Base-by-base conservation (phyloP, 345 rosid species). In the Psidium friedrichsthalianum region DNA sequence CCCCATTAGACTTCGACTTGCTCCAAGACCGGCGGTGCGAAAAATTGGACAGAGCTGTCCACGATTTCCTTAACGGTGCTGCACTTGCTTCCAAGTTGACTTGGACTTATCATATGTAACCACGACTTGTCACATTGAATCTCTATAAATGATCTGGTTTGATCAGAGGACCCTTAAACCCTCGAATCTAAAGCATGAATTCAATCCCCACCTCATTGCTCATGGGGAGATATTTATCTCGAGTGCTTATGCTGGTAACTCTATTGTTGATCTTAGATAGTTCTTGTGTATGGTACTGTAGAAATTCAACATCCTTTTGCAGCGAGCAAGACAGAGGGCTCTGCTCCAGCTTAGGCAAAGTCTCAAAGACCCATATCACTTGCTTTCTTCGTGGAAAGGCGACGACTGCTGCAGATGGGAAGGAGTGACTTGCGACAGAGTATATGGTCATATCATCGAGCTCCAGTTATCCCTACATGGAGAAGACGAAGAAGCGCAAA, bases 11-110 rank as follows among this genome's bases (percentile, higher is more conserved):
- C 36, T 36, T 36, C 25, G 29, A 57, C 61, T 57, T 57, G n/a
- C 8, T 57, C 21, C 29, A 2, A 11, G 0, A 25, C 14, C 0
- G 1, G 0, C 15, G 5, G 14, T 0, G 29, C 15, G 24, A 57
- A 57, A 25, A 10, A 57, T 6, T 57, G 15, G 29, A 25, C 29
- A 22, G 61, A n/a, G 15, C 25, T n/a, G 16, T 5, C 32, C 36
- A 3, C 36, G 36, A 36, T 36, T 36, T 36, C 36, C 36, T 36
- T 36, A 5, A 14, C n/a, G 32, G 32, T 11, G 64, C 16, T 58
- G 16, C 32, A 25, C 3, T 12, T n/a, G 15, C 29, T 25, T 57
- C 61, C 0, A 57, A 57, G 0, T 11, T 57, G 16, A 58, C 64
- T 5, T 13, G 69, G 16, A 58, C 36, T 36, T 36, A 36, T 36